Conservation (phyloP, 2,329 filamentous ascomycete genomes). For the Beauveria medogensis region DNA sequence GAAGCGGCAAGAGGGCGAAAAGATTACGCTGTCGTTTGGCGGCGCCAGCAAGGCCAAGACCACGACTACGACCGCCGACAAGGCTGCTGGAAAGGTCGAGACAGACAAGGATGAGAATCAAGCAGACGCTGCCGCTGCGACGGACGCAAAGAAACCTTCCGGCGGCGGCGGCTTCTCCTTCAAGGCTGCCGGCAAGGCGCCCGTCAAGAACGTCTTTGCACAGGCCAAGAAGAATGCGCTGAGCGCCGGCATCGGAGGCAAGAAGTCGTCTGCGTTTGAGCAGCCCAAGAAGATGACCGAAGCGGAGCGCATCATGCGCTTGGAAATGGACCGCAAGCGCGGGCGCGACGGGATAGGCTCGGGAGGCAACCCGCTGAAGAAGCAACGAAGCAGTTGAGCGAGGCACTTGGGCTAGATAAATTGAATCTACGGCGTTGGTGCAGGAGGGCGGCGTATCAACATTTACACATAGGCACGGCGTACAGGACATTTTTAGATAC, state of each 20-base stretch:
- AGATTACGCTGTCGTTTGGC: slow-evolving; percentile 64
- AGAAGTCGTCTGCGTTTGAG: slow-evolving; percentile 51
- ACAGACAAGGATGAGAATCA: slow-evolving; percentile 11
- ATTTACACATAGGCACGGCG: neutral
- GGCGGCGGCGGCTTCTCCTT: slow-evolving; percentile 43
- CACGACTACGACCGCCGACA: slow-evolving; percentile 13
- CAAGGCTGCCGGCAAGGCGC: slow-evolving; percentile 56
- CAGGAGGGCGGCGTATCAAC: neutral
- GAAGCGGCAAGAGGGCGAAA: slow-evolving; percentile 62
- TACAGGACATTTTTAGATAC: slow-evolving; percentile 20
- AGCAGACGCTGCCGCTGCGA: slow-evolving; percentile 2
- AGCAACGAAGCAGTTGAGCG: slow-evolving; percentile 32
- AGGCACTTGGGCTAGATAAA: neutral
- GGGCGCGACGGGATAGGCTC: slow-evolving; percentile 40
- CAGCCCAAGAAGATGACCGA: slow-evolving; percentile 80
- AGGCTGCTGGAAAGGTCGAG: slow-evolving; percentile 16
- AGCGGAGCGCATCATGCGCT: slow-evolving; percentile 81
- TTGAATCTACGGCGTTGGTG: neutral
- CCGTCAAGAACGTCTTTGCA: slow-evolving; percentile 70
- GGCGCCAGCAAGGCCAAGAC: slow-evolving; percentile 29
- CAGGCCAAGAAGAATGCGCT: slow-evolving; percentile 62
- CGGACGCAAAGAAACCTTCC: slow-evolving; percentile 21
- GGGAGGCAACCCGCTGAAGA: slow-evolving; percentile 38
- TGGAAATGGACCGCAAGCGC: slow-evolving; percentile 67
- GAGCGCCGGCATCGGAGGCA: slow-evolving; percentile 43